Base-by-base conservation (phyloP, 1,284 basidiomycete species). In the Cutaneotrichosporon daszewskae region DNA sequence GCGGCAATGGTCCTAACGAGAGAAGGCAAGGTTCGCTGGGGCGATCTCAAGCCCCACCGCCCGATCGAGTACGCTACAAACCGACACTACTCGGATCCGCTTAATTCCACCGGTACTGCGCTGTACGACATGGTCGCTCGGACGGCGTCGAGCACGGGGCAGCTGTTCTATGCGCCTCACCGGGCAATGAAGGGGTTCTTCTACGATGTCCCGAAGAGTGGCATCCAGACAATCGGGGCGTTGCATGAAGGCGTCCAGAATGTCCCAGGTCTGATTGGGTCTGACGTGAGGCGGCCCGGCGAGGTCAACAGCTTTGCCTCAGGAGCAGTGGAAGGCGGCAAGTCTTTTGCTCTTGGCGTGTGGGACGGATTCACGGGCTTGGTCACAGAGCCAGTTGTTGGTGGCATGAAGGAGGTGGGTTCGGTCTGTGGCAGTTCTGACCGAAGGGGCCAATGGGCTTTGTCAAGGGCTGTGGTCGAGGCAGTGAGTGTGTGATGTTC, bases 361-460 rank as follows among this genome's bases (percentile, higher is more conserved):
- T 76, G 74, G 52, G 78, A 79, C 55, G 79, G 77, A 11, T 76
- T 79, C 39, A 76, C 75, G 1, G 77, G 77, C 2, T 64, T 79
- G 3, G 72, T 78, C n/a, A 73, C 62, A 13, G 77, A 79, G 53
- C 76, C 78, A 25, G 51, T 74, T 26, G 32, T 73, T 7, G 77
- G 77, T 4, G 74, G 71, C 3, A 61, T 75, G 76, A 47, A 75
- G 76, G 76, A n/a, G n/a, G n/a, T n/a, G n/a, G n/a, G n/a, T n/a
- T n/a, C n/a, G n/a, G n/a, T n/a, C n/a, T n/a, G n/a, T n/a, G n/a
- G n/a, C n/a, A n/a, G n/a, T n/a, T n/a, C n/a, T n/a, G n/a, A n/a
- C n/a, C n/a, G n/a, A n/a, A n/a, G n/a, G n/a, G n/a, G n/a, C n/a
- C n/a, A n/a, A n/a, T n/a, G n/a, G n/a, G n/a, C n/a, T n/a, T n/a